Percentiles rank a stretch among this genome's conserved stretches.
These are phyloP conservation scores for Globisporangium rhizosaccharum DNA, from an alignment of 352 stramenopile species.

Conservation along the genomic window DNA sequence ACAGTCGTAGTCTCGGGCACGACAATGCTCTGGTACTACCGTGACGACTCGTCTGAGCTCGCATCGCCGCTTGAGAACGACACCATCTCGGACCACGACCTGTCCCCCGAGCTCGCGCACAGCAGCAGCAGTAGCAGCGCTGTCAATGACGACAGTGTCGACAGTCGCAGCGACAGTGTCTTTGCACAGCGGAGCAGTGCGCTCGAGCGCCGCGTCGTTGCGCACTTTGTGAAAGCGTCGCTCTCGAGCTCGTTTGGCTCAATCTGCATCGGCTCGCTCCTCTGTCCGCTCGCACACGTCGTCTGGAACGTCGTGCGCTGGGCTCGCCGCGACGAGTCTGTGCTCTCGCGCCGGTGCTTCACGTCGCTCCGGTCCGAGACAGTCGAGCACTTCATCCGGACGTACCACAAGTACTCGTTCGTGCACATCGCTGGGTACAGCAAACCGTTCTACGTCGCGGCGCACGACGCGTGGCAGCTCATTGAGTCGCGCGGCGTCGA, in stretches of 20 bases:
- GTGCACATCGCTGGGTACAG: conserved; percentile 78
- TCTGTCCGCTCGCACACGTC: conserved; percentile 71
- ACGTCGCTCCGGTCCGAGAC: conserved; percentile 51
- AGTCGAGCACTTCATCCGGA: conserved; percentile 74
- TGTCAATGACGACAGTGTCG: no score
- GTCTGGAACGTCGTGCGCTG: conserved; percentile 76
- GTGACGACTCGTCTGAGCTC: conserved; percentile 57
- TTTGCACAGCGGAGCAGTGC: background rate
- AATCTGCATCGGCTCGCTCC: conserved; percentile 77
- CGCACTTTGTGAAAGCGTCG: conserved; percentile 61
- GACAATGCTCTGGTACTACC: conserved; percentile 86
- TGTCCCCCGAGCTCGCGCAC: conserved; percentile 23
- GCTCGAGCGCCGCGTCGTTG: conserved; percentile 49
- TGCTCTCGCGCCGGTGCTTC: conserved; percentile 46
- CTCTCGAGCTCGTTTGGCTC: conserved; percentile 76
- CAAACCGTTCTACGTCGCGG: conserved; percentile 76
- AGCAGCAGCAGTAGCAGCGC: conserved; percentile 5
- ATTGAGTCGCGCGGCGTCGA: conserved; percentile 79
- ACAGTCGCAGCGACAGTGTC: conserved; percentile 2
- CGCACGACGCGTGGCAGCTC: conserved; percentile 68
- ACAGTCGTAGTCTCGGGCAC: conserved; percentile 73
- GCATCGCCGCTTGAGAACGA: conserved; percentile 30
- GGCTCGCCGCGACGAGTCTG: conserved; percentile 64
- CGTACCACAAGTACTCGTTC: conserved; percentile 86
- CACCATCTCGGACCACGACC: conserved; percentile 37